Evolutionary conservation across 805 yeast genomes (phyloP), one percentile per base, ranked within the genome.

Genomic region (Starmera dryadoides): DNA sequence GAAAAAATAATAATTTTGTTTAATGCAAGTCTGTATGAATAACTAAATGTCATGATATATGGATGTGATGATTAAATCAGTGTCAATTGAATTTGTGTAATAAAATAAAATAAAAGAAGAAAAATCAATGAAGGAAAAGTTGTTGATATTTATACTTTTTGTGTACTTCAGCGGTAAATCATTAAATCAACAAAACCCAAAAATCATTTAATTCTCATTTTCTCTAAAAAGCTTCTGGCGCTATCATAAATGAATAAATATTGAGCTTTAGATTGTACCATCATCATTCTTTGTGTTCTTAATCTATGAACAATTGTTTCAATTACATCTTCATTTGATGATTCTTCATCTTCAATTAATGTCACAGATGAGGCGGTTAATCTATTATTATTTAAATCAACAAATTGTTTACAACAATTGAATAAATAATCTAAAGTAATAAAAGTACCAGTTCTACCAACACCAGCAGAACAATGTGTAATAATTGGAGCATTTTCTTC

Each of bases 401-500:
- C 20, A 30, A 45, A 40, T 19, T 33, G 23, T 3, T 19, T 15
- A 22, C 47, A 38, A 21, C 34, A 31, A 37, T 59, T 60, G 39
- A 66, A 49, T 4, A 68, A 36, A 39, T 63, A 71, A 51, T 86
- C 93, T 30, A 83, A 60, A 0, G 87, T 75, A 36, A 86, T 76
- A 50, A 79, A 84, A 0, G 95, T 87, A 1, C 98, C 98, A 0
- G 98, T 86, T 42, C 98, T 69, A 7, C 98, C 98, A 50, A 94
- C 89, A 1, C 98, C 98, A 0, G 98, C 98, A 4, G 96, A 86
- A 53, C 98, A 91, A 58, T 93, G 98, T 10, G 81, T 82, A 36
- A 86, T 56, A 5, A 80, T 62, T 14, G 91, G 88, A 3, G 23
- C 37, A 0, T 30, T 34, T 8, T 30, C n/a, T 0, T 42, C 35